Conservation (phyloP, 805 yeast genomes). For the Cyberlindnera maclurae region DNA sequence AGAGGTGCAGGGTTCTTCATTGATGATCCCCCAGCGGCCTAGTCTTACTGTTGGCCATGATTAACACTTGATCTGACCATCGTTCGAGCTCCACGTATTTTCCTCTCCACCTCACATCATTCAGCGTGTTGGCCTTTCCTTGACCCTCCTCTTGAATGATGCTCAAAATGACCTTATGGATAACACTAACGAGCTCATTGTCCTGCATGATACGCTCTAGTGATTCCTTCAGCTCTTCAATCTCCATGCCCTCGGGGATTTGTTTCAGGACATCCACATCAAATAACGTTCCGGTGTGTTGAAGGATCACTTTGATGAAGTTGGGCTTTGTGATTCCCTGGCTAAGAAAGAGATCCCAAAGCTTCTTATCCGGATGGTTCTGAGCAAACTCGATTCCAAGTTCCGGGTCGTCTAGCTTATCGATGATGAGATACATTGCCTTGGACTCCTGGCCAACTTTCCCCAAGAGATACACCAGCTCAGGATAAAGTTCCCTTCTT, state of each 20-base stretch:
- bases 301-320: constrained; percentile 71
- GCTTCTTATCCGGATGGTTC: constrained; percentile 38
- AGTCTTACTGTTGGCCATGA: constrained; percentile 3
- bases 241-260: constrained; percentile 54
- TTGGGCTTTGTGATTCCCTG: constrained; percentile 65
- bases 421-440: constrained; percentile 73
- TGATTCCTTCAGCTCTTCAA: constrained; percentile 58
- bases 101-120: constrained; percentile 27
- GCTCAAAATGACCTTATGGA: constrained; percentile 48
- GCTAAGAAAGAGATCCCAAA: constrained; percentile 72
- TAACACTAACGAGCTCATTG: constrained; percentile 45
- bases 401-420: constrained; percentile 69
- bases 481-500: constrained; percentile 45
- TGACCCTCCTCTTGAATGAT: constrained; percentile 49
- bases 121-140: constrained; percentile 26
- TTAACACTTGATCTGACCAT: constrained; percentile 7
- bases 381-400: constrained; percentile 73
- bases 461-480: constrained; percentile 75
- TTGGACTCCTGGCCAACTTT: constrained; percentile 71
- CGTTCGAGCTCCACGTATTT: constrained; percentile 10
- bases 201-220: constrained; percentile 56
- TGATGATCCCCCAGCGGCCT: background rate
- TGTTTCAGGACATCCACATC: constrained; percentile 63
- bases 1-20: no score
- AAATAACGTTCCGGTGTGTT: constrained; percentile 54